phyloP scores from a whole-genome alignment of 2,329 filamentous ascomycete genomes.

The Coleophoma eucalyptorum region DNA sequence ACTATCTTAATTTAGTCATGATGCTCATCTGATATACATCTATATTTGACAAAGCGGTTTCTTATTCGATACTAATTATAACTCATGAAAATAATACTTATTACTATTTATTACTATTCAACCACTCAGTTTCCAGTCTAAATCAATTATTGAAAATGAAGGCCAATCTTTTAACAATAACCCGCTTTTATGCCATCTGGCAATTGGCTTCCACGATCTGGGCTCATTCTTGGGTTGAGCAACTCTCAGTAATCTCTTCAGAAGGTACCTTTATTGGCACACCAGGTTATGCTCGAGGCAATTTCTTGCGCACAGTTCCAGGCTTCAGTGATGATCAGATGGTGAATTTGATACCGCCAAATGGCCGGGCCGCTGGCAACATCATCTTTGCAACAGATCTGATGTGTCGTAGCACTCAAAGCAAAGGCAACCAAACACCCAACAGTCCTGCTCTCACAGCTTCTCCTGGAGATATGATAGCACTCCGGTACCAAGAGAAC shows the following conservation, averaged over 20 bases:
- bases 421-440: constrained; percentile 50
- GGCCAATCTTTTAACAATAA: no score
- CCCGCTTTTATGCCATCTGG: no score
- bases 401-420: constrained; percentile 59
- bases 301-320: constrained; percentile 50
- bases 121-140: no score
- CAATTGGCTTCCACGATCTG: no score
- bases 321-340: constrained; percentile 60
- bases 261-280: constrained; percentile 71
- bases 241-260: constrained; percentile 64
- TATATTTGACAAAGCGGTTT: no score
- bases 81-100: no score
- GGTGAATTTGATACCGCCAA: constrained; percentile 58
- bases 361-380: constrained; percentile 45
- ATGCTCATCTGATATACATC: no score
- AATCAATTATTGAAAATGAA: no score
- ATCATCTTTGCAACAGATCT: constrained; percentile 43
- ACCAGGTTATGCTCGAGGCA: constrained; percentile 73
- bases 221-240: constrained; percentile 82
- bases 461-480: constrained; percentile 57
- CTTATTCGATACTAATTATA: no score
- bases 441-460: constrained; percentile 32
- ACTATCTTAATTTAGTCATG: no score
- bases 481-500: constrained; percentile 69
- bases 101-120: no score